phyloP scores from a whole-genome alignment of 192 early-diverging fungal genomes.

The Backusella morwellensis region DNA sequence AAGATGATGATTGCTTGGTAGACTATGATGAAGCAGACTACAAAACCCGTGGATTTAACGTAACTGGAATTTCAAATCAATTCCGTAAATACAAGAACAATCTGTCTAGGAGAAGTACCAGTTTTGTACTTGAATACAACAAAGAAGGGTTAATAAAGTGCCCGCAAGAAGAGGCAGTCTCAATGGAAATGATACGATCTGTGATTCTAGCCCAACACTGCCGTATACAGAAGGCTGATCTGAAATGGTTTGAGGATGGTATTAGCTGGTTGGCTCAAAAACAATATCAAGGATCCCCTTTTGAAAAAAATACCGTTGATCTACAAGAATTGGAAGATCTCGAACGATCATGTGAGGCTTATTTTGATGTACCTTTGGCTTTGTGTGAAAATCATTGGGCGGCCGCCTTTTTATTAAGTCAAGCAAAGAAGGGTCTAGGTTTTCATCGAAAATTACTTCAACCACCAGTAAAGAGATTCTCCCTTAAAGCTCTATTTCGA shows the following conservation, averaged over 20 bases:
- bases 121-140: background rate
- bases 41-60: background rate
- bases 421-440: background rate
- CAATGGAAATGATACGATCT: constrained; percentile 5
- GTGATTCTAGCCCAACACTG: background rate
- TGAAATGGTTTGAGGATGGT: constrained; percentile 12
- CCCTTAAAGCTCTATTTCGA: background rate
- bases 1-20: background rate
- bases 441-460: background rate
- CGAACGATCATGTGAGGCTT: constrained; percentile 9
- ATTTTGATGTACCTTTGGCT: constrained; percentile 7
- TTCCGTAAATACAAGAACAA: background rate
- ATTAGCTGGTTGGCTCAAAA: constrained; percentile 6
- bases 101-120: background rate
- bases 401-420: background rate
- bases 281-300: background rate
- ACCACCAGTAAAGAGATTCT: background rate
- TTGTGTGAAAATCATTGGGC: constrained; percentile 16
- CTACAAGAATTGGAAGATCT: constrained; percentile 16
- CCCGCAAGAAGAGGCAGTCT: background rate
- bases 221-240: background rate
- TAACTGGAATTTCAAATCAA: background rate
- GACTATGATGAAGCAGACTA: background rate
- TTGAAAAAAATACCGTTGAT: background rate
- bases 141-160: constrained; percentile 6